phyloP scores from a whole-genome alignment of 2,329 filamentous ascomycete species.

The Simplicillium sp. region DNA sequence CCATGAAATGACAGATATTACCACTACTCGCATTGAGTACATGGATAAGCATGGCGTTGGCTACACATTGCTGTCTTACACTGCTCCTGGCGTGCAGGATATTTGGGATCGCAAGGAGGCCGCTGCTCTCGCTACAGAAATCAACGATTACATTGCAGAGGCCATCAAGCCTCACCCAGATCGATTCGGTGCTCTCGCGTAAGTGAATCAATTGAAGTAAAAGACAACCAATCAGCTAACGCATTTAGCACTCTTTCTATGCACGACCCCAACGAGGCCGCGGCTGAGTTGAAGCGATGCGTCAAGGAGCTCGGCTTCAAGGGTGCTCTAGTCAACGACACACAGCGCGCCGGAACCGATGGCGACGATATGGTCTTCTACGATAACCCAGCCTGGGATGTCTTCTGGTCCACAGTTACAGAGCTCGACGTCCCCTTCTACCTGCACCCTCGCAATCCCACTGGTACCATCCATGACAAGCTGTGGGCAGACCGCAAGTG shows the following conservation, averaged over 20 bases:
- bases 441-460: conserved; percentile 51
- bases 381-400: conserved; percentile 49
- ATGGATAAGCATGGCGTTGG: conserved; percentile 37
- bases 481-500: conserved; percentile 49
- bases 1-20: conserved; percentile 38
- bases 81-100: conserved; percentile 37
- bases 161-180: conserved; percentile 27
- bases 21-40: conserved; percentile 28
- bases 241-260: conserved; percentile 32
- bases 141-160: conserved; percentile 30
- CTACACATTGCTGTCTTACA: conserved; percentile 38
- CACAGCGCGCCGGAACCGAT: conserved; percentile 46
- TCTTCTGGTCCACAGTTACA: conserved; percentile 48
- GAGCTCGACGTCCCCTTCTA: conserved; percentile 57
- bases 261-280: conserved; percentile 42
- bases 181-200: conserved; percentile 37
- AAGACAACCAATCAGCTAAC: not conserved
- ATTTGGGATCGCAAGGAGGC: conserved; percentile 30
- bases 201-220: conserved; percentile 6
- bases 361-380: conserved; percentile 57
- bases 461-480: conserved; percentile 45
- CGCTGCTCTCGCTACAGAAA: conserved; percentile 28
- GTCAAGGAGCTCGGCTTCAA: conserved; percentile 52
- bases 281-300: conserved; percentile 39
- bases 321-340: conserved; percentile 53